A percentile compares a stretch with the other conserved stretches of the same genome.
phyloP scores from a whole-genome alignment of 768 basidiomycete genomes.

The Strobilomyces confusus region DNA sequence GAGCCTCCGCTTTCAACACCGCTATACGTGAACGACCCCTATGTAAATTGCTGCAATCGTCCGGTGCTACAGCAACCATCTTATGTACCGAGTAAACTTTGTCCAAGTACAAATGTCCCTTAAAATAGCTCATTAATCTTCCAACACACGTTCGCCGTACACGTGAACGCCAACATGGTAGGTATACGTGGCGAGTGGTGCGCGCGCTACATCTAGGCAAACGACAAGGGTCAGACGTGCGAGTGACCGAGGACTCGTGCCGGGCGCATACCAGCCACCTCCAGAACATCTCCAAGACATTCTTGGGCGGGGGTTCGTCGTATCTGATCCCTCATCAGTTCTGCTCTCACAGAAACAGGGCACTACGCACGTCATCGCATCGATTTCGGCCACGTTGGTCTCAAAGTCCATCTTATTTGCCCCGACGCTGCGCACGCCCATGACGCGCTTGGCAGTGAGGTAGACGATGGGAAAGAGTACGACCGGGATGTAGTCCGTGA shows the following conservation, averaged over 20 bases:
- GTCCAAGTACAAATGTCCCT: neutral
- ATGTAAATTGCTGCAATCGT: too few relatives aligned
- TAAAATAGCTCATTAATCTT: neutral
- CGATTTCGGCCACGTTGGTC: constrained; percentile 24
- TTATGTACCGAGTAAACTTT: neutral
- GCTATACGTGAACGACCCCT: too few relatives aligned
- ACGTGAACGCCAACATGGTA: neutral
- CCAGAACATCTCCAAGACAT: constrained; percentile 26
- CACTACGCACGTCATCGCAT: constrained; percentile 20
- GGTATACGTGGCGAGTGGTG: neutral
- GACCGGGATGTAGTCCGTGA: constrained; percentile 41
- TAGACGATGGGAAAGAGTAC: constrained; percentile 47
- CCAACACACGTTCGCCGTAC: neutral
- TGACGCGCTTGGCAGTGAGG: constrained; percentile 5
- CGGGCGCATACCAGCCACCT: constrained; percentile 23
- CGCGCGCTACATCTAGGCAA: constrained; percentile 10
- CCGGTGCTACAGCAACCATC: too few relatives aligned
- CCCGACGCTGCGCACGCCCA: constrained; percentile 4
- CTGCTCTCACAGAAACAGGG: neutral
- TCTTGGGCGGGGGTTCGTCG: constrained; percentile 5
- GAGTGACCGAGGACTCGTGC: neutral
- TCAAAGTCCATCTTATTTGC: constrained; percentile 28
- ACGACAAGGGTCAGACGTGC: neutral
- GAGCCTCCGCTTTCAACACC: too few relatives aligned
- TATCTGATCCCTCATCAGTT: constrained; percentile 8